Evolutionary conservation across 2,329 filamentous ascomycete species (phyloP).

Genomic region (Apiospora arundinis): DNA sequence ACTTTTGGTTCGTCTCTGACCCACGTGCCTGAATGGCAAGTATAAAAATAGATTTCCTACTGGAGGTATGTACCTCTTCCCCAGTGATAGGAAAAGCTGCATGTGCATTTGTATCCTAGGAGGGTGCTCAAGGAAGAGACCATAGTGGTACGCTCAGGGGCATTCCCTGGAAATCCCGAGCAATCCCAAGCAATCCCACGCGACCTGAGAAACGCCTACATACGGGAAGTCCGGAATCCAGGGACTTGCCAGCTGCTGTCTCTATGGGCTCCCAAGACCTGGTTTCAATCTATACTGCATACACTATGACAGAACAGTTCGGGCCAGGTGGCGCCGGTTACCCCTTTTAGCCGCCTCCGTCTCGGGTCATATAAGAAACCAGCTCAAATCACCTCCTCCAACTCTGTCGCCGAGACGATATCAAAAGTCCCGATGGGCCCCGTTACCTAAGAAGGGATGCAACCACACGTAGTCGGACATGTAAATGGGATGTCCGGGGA

Average conservation of each 20-base stretch:
- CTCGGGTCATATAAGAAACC: constrained; percentile 22
- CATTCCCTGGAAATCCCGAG: background rate
- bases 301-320: constrained; percentile 9
- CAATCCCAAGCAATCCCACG: background rate
- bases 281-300: background rate
- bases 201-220: background rate
- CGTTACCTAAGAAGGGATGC: background rate
- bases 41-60: too few species aligned
- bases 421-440: background rate
- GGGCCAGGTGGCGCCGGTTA: background rate
- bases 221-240: background rate
- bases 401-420: background rate
- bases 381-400: constrained; percentile 26
- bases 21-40: too few species aligned
- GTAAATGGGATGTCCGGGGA: background rate
- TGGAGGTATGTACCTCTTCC: too few species aligned
- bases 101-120: background rate
- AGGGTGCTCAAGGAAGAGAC: too few species aligned
- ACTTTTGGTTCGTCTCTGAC: too few species aligned
- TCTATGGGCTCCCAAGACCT: background rate
- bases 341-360: constrained; percentile 10
- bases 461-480: background rate
- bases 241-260: background rate
- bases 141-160: background rate
- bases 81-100: background rate